phyloP scores from a whole-genome alignment of 2,329 filamentous ascomycete species.

The Colletotrichum lini region DNA sequence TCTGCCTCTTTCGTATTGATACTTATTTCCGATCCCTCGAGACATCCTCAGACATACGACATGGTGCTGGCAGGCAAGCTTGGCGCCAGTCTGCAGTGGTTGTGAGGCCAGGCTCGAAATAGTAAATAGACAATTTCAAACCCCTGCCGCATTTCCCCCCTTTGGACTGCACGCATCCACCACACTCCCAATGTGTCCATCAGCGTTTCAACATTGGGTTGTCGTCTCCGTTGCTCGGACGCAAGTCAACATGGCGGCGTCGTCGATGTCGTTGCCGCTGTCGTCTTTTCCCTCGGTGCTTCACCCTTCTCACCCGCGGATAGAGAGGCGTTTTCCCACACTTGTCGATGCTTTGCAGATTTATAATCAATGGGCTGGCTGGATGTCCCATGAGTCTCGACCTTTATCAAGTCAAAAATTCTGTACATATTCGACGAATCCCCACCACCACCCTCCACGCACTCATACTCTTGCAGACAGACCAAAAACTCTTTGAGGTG shows the following conservation, averaged over 20 bases:
- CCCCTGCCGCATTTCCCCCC: conserved; percentile 30
- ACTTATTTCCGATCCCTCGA: conserved; percentile 3
- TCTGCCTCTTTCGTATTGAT: conserved; percentile 5
- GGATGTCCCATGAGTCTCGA: too few relatives aligned
- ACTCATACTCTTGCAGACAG: conserved; percentile 3
- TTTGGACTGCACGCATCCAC: conserved; percentile 32
- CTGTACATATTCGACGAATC: too few relatives aligned
- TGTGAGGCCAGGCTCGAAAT: conserved; percentile 18
- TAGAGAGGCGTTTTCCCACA: background rate
- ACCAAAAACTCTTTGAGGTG: conserved; percentile 32
- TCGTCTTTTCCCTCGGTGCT: background rate
- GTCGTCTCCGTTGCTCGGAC: conserved; percentile 23
- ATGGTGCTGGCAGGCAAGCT: conserved; percentile 20
- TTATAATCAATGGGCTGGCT: too few relatives aligned
- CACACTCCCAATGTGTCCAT: conserved; percentile 26
- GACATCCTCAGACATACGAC: background rate
- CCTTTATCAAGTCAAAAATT: too few relatives aligned
- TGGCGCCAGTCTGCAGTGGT: background rate
- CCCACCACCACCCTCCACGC: conserved; percentile 11
- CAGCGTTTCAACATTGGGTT: conserved; percentile 35
- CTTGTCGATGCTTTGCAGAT: too few relatives aligned
- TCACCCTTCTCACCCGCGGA: background rate
- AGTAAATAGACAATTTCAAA: conserved; percentile 38
- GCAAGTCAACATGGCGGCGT: conserved; percentile 10
- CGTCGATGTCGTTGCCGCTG: background rate